Conservation (phyloP, 169 alveolate species). For the Plasmodium vinckei region DNA sequence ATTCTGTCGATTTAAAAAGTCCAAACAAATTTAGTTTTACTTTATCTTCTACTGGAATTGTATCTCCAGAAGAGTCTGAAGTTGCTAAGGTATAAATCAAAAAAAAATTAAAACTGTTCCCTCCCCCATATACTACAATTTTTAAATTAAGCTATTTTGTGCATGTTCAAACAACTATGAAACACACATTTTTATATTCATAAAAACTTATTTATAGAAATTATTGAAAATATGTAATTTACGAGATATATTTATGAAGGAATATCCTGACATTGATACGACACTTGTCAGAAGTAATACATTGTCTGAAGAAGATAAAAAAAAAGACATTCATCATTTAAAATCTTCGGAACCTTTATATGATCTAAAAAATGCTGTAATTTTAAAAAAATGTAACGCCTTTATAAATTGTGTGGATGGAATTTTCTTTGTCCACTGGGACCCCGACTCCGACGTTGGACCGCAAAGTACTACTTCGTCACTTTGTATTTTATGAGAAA, state of each 20-base stretch:
- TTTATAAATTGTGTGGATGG: slow-evolving; percentile 64
- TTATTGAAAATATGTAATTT: slow-evolving; percentile 29
- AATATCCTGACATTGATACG: slow-evolving; percentile 39
- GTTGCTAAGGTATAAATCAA: slow-evolving; percentile 30
- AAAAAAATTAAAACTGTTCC: background rate
- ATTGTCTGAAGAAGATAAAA: background rate
- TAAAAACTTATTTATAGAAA: slow-evolving; percentile 11
- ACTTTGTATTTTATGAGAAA: too few species aligned
- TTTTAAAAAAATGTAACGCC: slow-evolving; percentile 64
- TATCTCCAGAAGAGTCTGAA: slow-evolving; percentile 41
- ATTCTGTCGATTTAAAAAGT: slow-evolving; percentile 2
- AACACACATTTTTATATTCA: background rate
- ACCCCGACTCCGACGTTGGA: slow-evolving; percentile 28
- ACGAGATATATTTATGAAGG: slow-evolving; percentile 32
- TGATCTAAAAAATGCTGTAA: slow-evolving; percentile 37
- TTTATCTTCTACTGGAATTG: slow-evolving; percentile 33
- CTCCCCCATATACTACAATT: background rate
- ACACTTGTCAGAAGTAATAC: slow-evolving; percentile 2
- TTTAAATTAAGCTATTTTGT: background rate
- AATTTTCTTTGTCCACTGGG: slow-evolving; percentile 64
- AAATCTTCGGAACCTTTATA: slow-evolving; percentile 43
- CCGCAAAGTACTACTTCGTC: slow-evolving; percentile 32
- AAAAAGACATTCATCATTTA: slow-evolving; percentile 1
- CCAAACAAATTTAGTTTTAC: slow-evolving; percentile 49
- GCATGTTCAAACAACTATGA: background rate